These are phyloP conservation scores for Aspergillus phoenicis DNA, from an alignment of 2,329 filamentous ascomycete genomes.

Conservation along the genomic window DNA sequence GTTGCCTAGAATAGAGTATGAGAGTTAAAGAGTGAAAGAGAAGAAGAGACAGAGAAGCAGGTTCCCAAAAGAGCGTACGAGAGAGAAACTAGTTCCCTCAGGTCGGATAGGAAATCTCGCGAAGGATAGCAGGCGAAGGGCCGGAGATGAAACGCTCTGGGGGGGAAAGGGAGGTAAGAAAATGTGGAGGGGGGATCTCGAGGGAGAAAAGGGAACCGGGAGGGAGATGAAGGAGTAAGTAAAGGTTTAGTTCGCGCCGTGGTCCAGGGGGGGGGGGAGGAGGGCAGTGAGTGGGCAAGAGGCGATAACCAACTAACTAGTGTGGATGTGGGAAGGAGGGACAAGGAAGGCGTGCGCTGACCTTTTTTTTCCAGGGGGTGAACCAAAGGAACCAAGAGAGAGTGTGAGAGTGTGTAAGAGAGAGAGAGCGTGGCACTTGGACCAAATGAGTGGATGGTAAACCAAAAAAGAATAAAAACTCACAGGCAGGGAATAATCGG, in stretches of 20 bases:
- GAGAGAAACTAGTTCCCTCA: slow-evolving; percentile 43
- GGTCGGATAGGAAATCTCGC: slow-evolving; percentile 45
- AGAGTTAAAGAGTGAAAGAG: slow-evolving; percentile 28
- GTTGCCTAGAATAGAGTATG: slow-evolving; percentile 11
- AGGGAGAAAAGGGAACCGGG: slow-evolving; percentile 28
- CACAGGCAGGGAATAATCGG: slow-evolving; percentile 1
- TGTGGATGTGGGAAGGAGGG: slow-evolving; percentile 12
- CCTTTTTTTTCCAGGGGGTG: not conserved
- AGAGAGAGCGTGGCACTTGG: slow-evolving; percentile 7
- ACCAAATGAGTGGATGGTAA: slow-evolving; percentile 6
- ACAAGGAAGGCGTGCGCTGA: slow-evolving; percentile 13
- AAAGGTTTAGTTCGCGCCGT: slow-evolving; percentile 11
- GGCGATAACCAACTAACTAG: not conserved
- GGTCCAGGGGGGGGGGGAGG: slow-evolving; percentile 11
- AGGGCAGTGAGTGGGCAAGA: slow-evolving; percentile 8
- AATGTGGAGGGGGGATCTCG: slow-evolving; percentile 20
- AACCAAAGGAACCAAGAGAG: slow-evolving; percentile 4
- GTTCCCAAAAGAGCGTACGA: slow-evolving; percentile 44
- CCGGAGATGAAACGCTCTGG: slow-evolving; percentile 22
- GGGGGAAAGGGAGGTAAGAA: slow-evolving; percentile 26
- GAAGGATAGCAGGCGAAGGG: slow-evolving; percentile 27
- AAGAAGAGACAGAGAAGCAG: slow-evolving; percentile 18
- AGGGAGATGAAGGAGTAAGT: slow-evolving; percentile 22
- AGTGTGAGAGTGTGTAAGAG: not conserved
- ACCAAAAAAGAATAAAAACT: not conserved